Base-by-base conservation (phyloP, 164 flowering plant species). In the Magnolia sinica region DNA sequence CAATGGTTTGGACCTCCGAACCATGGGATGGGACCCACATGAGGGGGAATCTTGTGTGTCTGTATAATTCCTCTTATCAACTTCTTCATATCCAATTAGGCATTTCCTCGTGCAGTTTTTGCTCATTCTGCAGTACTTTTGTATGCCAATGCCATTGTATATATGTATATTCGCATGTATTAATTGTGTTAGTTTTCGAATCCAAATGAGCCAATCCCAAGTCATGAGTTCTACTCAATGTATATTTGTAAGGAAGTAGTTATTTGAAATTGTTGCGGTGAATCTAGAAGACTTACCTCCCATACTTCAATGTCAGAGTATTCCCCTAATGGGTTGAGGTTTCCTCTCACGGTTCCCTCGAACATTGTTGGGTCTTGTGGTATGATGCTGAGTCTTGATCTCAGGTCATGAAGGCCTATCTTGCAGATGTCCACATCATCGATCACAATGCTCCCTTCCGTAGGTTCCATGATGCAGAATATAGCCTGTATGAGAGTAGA, bases 281-380 rank as follows among this genome's bases (percentile, higher is more conserved):
- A 66, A 9, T 22, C 69, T 66, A 22, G 29, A 73, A 55, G 24
- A 64, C 64, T 77, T 87, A 89, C 97, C 97, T 92, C 90, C 98
- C 98, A 95, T 72, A 93, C 83, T 78, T 91, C 84, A 8, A 1
- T 50, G 76, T 95, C 98, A 4, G 88, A 76, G 79, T 88, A 83
- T 80, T 87, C 90, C 70, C 79, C 83, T n/a, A 95, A 69, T 20
- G 98, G 97, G 74, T 95, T 97, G 14, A 95, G 93, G 83, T 93
- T 95, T 76, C 88, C 91, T 85, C 98, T 85, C 50, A 93, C 89
- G 27, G 97, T 91, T 74, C 98, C 98, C 76, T 93, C 95, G 75
- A 95, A 93, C 91, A 95, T 77, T 23, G 95, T 84, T 37, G 97
- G 97, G 77, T 95, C 98, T 74, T 95, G 98, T 8, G 98, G 98